Evolutionary conservation across 306 rosid genomes (phyloP).

Genomic region (Trichosanthes cucumerina): DNA sequence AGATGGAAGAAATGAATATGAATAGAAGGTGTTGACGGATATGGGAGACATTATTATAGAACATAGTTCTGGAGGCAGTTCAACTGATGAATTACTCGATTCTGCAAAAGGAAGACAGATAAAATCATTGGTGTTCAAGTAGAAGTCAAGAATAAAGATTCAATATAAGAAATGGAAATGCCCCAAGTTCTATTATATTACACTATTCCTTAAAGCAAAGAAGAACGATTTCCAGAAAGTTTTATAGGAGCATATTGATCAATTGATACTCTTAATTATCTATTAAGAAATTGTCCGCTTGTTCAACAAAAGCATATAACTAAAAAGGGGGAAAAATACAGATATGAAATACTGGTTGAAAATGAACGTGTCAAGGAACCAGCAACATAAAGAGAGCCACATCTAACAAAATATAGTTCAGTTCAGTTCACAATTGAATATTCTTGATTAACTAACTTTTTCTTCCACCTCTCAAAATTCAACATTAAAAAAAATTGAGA

Average conservation of each 20-base stretch:
- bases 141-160: not conserved
- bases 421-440: not conserved
- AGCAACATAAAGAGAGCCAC: not conserved
- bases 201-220: not conserved
- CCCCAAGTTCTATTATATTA: not conserved
- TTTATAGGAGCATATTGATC: not conserved
- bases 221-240: not conserved
- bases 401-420: not conserved
- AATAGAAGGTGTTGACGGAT: slow-evolving; percentile 30
- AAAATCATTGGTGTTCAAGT: not conserved
- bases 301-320: not conserved
- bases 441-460: not conserved
- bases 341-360: not conserved
- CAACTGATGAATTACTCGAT: slow-evolving; percentile 32
- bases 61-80: slow-evolving; percentile 82
- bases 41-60: slow-evolving; percentile 57
- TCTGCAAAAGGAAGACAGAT: slow-evolving; percentile 31
- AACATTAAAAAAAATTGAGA: not conserved
- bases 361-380: not conserved
- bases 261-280: not conserved
- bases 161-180: not conserved
- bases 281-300: not conserved
- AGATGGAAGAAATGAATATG: slow-evolving; percentile 65
- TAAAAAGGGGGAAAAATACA: not conserved
- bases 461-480: not conserved